Base-by-base conservation (phyloP, 2,329 filamentous ascomycete genomes). In the Colletotrichum sp. region DNA sequence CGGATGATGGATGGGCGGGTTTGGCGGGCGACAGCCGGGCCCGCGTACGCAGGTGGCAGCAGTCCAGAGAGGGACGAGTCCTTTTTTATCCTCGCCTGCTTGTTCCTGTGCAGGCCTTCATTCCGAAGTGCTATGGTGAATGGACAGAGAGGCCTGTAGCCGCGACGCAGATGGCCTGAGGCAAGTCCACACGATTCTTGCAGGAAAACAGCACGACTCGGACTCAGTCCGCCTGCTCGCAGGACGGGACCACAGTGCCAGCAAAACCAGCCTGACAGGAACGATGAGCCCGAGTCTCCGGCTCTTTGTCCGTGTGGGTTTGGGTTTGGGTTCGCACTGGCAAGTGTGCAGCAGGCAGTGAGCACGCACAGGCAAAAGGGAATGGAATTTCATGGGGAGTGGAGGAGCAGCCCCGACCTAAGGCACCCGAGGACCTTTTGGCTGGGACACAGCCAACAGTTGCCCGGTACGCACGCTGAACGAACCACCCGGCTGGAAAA, bases 401-500 rank as follows among this genome's bases (percentile, higher is more conserved):
- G 43, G 43, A 48, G 43, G 43, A 48, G n/a, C 43, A 48, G 43
- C 43, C 43, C 43, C 43, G 22, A 22, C 22, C 22, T 22, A 13
- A 48, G n/a, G 43, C 43, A 22, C n/a, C 43, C 43, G n/a, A 48
- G 43, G 43, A 48, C 43, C 28, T 32, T 61, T 32, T 8, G 28
- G 67, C 36, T 55, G 61, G 66, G 71, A 71, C 67, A 61, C 22
- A 55, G 18, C 52, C 60, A 60, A 18, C 60, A 32, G 36, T 48
- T 65, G 58, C 58, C 58, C 58, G 71, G 52, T 60, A 39, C 52
- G 68, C 61, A 71, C 72, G 68, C 67, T 62, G 36, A 48, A 18
- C 48, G 69, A 72, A 73, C 73, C 73, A 58, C 62, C 32, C 58
- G n/a, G 56, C 69, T 62, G 73, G 73, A 71, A 68, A 64, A 61